A percentile compares a stretch with the other conserved stretches of the same genome.
Conservation (phyloP, 805 yeast species). For the Wickerhamiella spandovensis region DNA sequence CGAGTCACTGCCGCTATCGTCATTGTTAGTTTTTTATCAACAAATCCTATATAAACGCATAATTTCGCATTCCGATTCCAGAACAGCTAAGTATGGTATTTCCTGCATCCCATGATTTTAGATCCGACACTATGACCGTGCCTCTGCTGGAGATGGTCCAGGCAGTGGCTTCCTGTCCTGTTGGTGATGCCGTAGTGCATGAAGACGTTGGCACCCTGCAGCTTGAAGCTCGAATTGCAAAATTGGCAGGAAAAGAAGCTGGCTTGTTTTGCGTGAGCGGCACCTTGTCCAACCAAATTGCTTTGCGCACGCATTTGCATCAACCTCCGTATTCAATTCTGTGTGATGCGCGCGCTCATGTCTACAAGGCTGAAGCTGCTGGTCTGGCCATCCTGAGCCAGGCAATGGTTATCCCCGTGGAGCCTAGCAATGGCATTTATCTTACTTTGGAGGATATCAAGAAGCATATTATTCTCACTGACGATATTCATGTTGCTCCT, state of each 20-base stretch:
- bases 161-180: conserved; percentile 42
- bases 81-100: too few species aligned
- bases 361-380: conserved; percentile 76
- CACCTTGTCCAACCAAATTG: conserved; percentile 82
- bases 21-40: too few species aligned
- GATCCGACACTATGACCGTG: conserved; percentile 77
- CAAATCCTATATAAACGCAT: too few species aligned
- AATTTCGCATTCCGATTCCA: too few species aligned
- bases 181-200: conserved; percentile 81
- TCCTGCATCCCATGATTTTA: conserved; percentile 10
- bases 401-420: conserved; percentile 80
- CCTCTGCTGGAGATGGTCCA: conserved; percentile 65
- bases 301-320: conserved; percentile 55
- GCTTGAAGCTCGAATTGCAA: conserved; percentile 51
- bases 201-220: conserved; percentile 63
- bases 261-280: conserved; percentile 81
- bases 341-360: conserved; percentile 79
- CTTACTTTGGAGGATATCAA: conserved; percentile 70
- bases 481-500: conserved; percentile 80
- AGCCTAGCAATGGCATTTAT: conserved; percentile 61
- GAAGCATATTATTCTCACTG: conserved; percentile 54
- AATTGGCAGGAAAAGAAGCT: conserved; percentile 63
- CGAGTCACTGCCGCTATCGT: too few species aligned
- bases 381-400: conserved; percentile 82
- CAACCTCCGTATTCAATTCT: conserved; percentile 77